Base-by-base conservation (phyloP, 768 basidiomycete genomes). In the Mycena rebaudengoi region DNA sequence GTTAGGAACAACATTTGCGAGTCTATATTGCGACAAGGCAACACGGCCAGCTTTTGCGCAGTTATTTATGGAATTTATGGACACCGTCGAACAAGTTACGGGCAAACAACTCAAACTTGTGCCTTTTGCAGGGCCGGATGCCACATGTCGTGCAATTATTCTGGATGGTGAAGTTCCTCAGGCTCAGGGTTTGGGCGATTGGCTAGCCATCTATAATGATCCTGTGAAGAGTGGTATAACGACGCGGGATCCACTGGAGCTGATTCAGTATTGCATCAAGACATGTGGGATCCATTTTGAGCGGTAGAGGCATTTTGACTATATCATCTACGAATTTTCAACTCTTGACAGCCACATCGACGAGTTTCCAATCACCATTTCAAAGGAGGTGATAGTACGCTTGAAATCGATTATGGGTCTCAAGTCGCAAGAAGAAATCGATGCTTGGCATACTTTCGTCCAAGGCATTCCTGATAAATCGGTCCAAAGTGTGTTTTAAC, bases 291-390 rank as follows among this genome's bases (percentile, higher is more conserved):
- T 25, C 8, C 59, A 60, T 43, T 60, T 52, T 25, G 29, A 44
- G 14, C 46, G 58, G 58, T 51, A 43, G 7, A 5, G 8, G 7
- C 18, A 16, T 7, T 25, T 39, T 40, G 14, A 4, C 23, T 41
- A 5, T 12, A 1, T 26, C 2, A 30, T 23, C 16, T 12, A 12
- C 18, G 5, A 48, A 25, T 21, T 45, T 23, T 41, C 49, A 44
- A 18, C 28, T 52, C 8, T 35, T 40, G 26, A 13, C 39, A 73
- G 71, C 14, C 68, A 73, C 39, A 66, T 71, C n/a, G 67, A 73
- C 25, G 65, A 65, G 37, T 56, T 71, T 2, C 46, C 65, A 1
- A 29, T n/a, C 13, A 35, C 50, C 7, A 45, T 71, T 23, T n/a
- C 64, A 2, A 25, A 57, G 8, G 30, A 65, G 0, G 46, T 45